These are phyloP conservation scores for Penicillium concentricum DNA, from an alignment of 2,329 filamentous ascomycete genomes.

Conservation along the genomic window DNA sequence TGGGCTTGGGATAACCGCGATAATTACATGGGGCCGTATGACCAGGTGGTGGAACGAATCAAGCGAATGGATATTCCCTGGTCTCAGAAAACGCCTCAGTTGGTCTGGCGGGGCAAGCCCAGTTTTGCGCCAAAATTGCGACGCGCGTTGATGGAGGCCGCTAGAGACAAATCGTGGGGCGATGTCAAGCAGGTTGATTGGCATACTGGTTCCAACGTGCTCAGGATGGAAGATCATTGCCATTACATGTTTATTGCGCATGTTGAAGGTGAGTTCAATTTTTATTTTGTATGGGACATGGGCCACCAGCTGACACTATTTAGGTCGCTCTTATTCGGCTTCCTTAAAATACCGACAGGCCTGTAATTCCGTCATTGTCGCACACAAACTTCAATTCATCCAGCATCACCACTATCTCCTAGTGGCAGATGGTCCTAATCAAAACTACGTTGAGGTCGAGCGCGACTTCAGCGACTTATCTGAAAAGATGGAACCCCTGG, in stretches of 20 bases:
- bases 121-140: slow-evolving; percentile 45
- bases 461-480: slow-evolving; percentile 57
- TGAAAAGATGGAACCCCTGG: slow-evolving; percentile 39
- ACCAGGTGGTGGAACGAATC: slow-evolving; percentile 37
- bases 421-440: slow-evolving; percentile 42
- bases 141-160: slow-evolving; percentile 40
- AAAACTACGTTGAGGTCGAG: slow-evolving; percentile 51
- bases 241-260: slow-evolving; percentile 54
- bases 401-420: slow-evolving; percentile 51
- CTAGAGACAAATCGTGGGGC: slow-evolving; percentile 46
- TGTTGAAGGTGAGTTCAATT: slow-evolving; percentile 46
- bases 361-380: slow-evolving; percentile 49
- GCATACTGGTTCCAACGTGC: slow-evolving; percentile 42
- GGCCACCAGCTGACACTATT: background rate
- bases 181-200: slow-evolving; percentile 47
- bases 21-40: slow-evolving; percentile 37
- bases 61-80: slow-evolving; percentile 30
- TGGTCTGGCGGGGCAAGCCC: slow-evolving; percentile 52
- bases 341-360: slow-evolving; percentile 53
- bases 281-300: background rate
- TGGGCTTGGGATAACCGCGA: slow-evolving; percentile 48
- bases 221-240: slow-evolving; percentile 54
- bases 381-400: slow-evolving; percentile 49
- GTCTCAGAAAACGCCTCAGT: slow-evolving; percentile 40
- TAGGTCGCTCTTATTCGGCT: slow-evolving; percentile 48